Evolutionary conservation across 1,284 basidiomycete species (phyloP).

Genomic region (Volvariella volvacea): DNA sequence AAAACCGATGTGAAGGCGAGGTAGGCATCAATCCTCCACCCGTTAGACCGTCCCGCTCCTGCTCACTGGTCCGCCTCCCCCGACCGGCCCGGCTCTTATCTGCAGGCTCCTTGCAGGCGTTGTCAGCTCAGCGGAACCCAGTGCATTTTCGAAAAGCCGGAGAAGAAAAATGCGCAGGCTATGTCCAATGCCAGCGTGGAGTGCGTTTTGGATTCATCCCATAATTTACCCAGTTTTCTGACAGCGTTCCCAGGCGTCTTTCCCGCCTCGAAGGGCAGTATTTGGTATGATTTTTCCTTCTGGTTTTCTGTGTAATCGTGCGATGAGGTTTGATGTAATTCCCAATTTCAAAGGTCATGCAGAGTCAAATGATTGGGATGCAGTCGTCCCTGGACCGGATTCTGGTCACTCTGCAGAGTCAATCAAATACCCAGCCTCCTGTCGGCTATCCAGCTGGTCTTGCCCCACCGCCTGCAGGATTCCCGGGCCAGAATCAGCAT

Average conservation of each 20-base stretch:
- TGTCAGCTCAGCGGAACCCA: conserved; percentile 79
- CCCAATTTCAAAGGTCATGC: conserved; percentile 56
- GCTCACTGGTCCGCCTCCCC: conserved; percentile 58
- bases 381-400: conserved; percentile 81
- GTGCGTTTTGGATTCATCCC: conserved; percentile 35
- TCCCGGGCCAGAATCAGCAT: conserved; percentile 18
- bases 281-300: conserved; percentile 39
- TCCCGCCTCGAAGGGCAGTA: conserved; percentile 81
- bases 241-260: conserved; percentile 48
- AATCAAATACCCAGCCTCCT: conserved; percentile 24
- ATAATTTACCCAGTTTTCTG: conserved; percentile 15
- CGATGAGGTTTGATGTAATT: conserved; percentile 1
- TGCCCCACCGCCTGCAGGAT: conserved; percentile 18
- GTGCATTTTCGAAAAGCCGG: conserved; percentile 91
- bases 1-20: conserved; percentile 91
- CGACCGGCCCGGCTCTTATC: conserved; percentile 47
- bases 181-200: conserved; percentile 64
- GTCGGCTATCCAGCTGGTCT: conserved; percentile 22
- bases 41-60: conserved; percentile 26
- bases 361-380: conserved; percentile 88
- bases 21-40: conserved; percentile 31
- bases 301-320: conserved; percentile 6
- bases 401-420: conserved; percentile 57
- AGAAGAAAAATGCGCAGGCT: conserved; percentile 66
- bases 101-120: conserved; percentile 80